phyloP scores from a whole-genome alignment of 805 yeast species.

The Saccharomycopsis capsularis region DNA sequence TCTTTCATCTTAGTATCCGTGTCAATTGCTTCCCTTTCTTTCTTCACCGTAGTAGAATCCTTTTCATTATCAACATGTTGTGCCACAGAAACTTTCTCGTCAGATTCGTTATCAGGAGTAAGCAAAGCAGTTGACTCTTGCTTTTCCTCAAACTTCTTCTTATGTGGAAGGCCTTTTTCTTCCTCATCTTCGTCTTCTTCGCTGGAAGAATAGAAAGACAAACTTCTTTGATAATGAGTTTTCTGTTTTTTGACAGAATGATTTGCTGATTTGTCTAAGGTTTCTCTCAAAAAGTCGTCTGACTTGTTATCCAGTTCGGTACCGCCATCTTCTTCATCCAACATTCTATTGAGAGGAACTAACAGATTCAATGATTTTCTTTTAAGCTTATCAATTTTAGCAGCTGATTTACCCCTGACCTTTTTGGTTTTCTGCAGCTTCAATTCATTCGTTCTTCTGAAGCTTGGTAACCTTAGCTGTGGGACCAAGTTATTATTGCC shows the following conservation, averaged over 20 bases:
- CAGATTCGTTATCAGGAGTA: not conserved
- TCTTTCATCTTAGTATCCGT: not conserved
- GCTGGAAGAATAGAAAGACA: conserved; percentile 5
- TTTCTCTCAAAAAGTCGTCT: conserved; percentile 14
- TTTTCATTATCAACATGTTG: too few species aligned
- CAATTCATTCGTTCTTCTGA: conserved; percentile 23
- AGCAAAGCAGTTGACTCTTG: not conserved
- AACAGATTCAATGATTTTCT: not conserved
- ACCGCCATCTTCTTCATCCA: conserved; percentile 17
- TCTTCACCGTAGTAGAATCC: too few species aligned
- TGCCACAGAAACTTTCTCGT: too few species aligned
- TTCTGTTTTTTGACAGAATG: not conserved
- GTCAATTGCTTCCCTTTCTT: too few species aligned
- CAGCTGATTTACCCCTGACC: conserved; percentile 27
- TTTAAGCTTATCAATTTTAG: conserved; percentile 29
- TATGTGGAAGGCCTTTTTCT: not conserved
- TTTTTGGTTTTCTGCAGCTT: conserved; percentile 24
- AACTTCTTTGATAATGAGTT: not conserved
- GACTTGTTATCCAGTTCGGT: conserved; percentile 20
- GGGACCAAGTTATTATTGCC: conserved; percentile 12
- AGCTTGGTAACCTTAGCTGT: conserved; percentile 24
- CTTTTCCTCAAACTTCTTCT: too few species aligned
- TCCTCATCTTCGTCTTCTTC: conserved; percentile 19
- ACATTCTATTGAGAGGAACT: conserved; percentile 24
- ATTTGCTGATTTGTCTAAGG: not conserved